phyloP scores from a whole-genome alignment of 352 stramenopile genomes.

The Phytophthora citrophthora region DNA sequence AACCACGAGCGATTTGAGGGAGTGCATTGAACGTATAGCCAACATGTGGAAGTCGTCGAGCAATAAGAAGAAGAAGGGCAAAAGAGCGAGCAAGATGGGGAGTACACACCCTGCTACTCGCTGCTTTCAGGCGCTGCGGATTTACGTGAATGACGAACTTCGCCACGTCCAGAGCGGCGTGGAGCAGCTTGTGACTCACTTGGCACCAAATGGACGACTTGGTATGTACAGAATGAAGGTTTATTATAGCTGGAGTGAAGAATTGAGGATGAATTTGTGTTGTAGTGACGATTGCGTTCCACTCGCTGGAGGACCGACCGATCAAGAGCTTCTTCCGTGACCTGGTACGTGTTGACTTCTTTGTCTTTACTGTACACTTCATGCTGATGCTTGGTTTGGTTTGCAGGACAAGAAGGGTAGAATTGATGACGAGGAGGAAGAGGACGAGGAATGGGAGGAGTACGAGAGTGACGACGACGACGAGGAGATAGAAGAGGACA shows the following conservation, averaged over 20 bases:
- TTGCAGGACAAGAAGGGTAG: constrained; percentile 48
- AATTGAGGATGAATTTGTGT: constrained; percentile 16
- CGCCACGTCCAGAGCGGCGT: constrained; percentile 68
- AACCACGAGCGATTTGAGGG: constrained; percentile 69
- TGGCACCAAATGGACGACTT: constrained; percentile 66
- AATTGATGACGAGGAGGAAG: constrained; percentile 30
- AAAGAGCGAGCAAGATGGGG: constrained; percentile 28
- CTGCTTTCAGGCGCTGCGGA: constrained; percentile 83
- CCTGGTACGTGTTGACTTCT: constrained; percentile 38
- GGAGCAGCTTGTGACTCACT: constrained; percentile 53
- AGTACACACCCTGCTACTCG: constrained; percentile 72
- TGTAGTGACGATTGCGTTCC: constrained; percentile 80
- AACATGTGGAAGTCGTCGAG: constrained; percentile 60
- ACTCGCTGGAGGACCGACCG: constrained; percentile 83
- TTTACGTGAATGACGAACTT: constrained; percentile 85
- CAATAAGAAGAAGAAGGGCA: constrained; percentile 29
- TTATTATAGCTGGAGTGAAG: background rate
- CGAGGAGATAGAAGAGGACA: constrained; percentile 26
- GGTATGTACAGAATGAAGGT: constrained; percentile 25
- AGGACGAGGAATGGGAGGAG: constrained; percentile 31
- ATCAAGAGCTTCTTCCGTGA: constrained; percentile 82
- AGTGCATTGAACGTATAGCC: constrained; percentile 80
- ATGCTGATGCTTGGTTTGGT: background rate
- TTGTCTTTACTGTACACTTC: background rate
- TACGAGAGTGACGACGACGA: constrained; percentile 31